Evolutionary conservation across 208 protist genomes (phyloP).

Genomic region (Trichomonas tenax): DNA sequence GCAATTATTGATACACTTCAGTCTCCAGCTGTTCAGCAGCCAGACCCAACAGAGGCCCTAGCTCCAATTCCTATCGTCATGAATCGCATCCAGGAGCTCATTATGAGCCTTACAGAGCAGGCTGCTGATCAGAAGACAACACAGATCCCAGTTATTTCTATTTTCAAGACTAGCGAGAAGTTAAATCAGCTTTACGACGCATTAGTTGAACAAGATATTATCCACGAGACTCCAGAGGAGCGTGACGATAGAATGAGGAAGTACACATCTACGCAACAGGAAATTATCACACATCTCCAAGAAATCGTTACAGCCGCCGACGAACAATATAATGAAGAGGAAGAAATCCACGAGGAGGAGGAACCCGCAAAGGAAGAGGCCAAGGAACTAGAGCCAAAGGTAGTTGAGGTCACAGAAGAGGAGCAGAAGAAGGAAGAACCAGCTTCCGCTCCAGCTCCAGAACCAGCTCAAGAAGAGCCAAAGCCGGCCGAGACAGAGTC

Average conservation of each 20-base stretch:
- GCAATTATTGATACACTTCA: neutral
- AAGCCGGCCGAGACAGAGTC: too few species aligned
- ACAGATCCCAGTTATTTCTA: neutral
- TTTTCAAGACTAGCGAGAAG: neutral
- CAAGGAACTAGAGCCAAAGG: neutral
- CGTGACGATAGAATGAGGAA: neutral
- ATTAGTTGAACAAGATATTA: neutral
- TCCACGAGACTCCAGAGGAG: neutral
- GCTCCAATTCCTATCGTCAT: neutral
- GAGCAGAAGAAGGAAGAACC: neutral
- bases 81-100: neutral
- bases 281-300: neutral
- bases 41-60: neutral
- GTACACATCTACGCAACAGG: neutral
- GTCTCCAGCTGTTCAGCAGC: neutral
- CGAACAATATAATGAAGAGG: neutral
- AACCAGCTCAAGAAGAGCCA: neutral
- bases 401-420: neutral
- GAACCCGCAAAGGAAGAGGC: neutral
- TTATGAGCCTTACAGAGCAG: neutral
- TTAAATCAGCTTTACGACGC: neutral
- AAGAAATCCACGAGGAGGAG: neutral
- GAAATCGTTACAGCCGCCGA: neutral
- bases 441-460: neutral
- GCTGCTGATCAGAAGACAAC: neutral